Conservation (phyloP, 2,329 filamentous ascomycete genomes). For the Phaeosphaeriaceae sp. region DNA sequence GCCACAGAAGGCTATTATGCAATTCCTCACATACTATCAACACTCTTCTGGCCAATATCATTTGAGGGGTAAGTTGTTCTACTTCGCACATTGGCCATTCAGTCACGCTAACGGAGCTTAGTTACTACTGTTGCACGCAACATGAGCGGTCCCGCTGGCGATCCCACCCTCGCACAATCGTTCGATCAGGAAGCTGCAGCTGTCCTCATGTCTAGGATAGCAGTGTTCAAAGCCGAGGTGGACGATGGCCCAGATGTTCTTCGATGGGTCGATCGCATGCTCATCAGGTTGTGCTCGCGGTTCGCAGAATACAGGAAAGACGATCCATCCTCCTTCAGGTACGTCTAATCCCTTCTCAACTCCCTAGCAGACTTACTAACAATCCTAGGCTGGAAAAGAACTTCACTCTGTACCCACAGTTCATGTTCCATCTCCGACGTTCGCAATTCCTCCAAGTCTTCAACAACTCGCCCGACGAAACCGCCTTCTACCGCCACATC, state of each 20-base stretch:
- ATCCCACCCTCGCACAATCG: slow-evolving; percentile 92
- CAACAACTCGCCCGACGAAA: slow-evolving; percentile 99
- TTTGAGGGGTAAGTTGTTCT: slow-evolving; percentile 61
- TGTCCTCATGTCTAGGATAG: slow-evolving; percentile 98
- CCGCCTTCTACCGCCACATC: slow-evolving; percentile 97
- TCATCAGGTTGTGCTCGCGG: slow-evolving; percentile 92
- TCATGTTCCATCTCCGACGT: slow-evolving; percentile 98
- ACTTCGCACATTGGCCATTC: background rate
- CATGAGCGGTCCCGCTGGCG: slow-evolving; percentile 89
- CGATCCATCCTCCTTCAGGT: slow-evolving; percentile 89
- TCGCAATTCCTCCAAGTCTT: slow-evolving; percentile 99
- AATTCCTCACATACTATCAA: slow-evolving; percentile 98
- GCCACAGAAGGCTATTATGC: slow-evolving; percentile 92
- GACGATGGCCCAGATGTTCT: slow-evolving; percentile 98
- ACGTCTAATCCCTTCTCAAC: slow-evolving; percentile 65
- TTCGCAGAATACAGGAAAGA: slow-evolving; percentile 99
- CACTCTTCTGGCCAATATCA: slow-evolving; percentile 97
- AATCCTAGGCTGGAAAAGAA: slow-evolving; percentile 76
- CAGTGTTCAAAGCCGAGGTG: slow-evolving; percentile 97
- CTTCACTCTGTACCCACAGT: slow-evolving; percentile 97
- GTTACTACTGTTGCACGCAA: slow-evolving; percentile 94
- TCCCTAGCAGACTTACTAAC: slow-evolving; percentile 62
- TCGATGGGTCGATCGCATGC: slow-evolving; percentile 97
- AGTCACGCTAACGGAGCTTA: slow-evolving; percentile 20
- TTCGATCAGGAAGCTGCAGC: slow-evolving; percentile 98